Percentiles rank a stretch among this genome's conserved stretches.
These are phyloP conservation scores for Sedum album DNA, from an alignment of 164 flowering plant genomes.

Conservation along the genomic window DNA sequence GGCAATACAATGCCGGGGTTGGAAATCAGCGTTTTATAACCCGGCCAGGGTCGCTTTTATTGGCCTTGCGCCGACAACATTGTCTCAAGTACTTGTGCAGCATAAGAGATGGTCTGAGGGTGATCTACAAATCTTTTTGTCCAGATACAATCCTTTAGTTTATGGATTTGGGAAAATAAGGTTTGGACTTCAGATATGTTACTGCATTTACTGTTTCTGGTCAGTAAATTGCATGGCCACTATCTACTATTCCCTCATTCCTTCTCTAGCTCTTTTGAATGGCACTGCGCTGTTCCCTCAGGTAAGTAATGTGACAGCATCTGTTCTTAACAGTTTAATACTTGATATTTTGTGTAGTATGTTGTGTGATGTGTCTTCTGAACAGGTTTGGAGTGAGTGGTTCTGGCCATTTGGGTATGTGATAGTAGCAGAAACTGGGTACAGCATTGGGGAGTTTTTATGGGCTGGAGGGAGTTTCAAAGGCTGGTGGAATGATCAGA, in stretches of 20 bases:
- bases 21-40: slow-evolving; percentile 36
- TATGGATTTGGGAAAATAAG: slow-evolving; percentile 32
- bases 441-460: slow-evolving; percentile 13
- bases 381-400: slow-evolving; percentile 21
- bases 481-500: slow-evolving; percentile 45
- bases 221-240: slow-evolving; percentile 38
- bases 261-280: slow-evolving; percentile 25
- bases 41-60: slow-evolving; percentile 38
- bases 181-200: slow-evolving; percentile 36
- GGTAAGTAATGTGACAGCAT: slow-evolving; percentile 12
- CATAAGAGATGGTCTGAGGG: slow-evolving; percentile 54
- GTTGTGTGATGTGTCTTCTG: background rate
- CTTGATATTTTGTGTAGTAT: background rate
- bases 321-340: background rate
- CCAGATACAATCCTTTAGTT: slow-evolving; percentile 44
- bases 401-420: slow-evolving; percentile 20
- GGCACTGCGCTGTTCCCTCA: slow-evolving; percentile 26
- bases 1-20: slow-evolving; percentile 46
- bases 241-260: slow-evolving; percentile 27
- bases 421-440: slow-evolving; percentile 12
- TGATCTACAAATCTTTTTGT: slow-evolving; percentile 37
- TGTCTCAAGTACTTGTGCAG: slow-evolving; percentile 36
- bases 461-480: slow-evolving; percentile 18
- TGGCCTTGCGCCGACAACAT: slow-evolving; percentile 39
- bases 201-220: slow-evolving; percentile 38